These are phyloP conservation scores for Metschnikowia proteae DNA, from an alignment of 805 yeast species.

Conservation along the genomic window DNA sequence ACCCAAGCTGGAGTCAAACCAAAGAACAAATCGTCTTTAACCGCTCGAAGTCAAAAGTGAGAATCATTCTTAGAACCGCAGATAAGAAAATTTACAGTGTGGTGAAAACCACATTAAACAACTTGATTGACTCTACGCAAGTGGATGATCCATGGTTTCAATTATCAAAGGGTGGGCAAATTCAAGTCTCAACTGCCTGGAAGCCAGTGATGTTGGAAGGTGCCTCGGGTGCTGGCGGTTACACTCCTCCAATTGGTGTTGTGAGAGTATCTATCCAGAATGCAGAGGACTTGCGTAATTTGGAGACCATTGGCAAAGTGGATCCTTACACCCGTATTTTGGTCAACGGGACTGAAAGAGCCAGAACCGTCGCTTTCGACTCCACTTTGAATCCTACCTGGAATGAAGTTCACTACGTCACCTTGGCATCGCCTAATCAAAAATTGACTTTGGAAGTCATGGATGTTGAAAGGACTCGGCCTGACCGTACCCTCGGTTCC, in stretches of 20 bases:
- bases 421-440: conserved; percentile 81
- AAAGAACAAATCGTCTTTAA: conserved; percentile 69
- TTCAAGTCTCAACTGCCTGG: conserved; percentile 71
- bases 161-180: conserved; percentile 69
- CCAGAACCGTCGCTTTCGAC: conserved; percentile 68
- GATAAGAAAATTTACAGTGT: conserved; percentile 57
- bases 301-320: conserved; percentile 84
- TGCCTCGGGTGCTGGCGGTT: conserved; percentile 70
- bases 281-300: conserved; percentile 74
- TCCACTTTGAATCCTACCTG: conserved; percentile 76
- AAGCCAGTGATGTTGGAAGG: conserved; percentile 74
- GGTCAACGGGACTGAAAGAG: conserved; percentile 70
- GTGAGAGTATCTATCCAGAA: conserved; percentile 66
- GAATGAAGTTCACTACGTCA: conserved; percentile 78
- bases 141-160: conserved; percentile 79
- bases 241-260: conserved; percentile 93
- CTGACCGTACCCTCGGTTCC: conserved; percentile 84
- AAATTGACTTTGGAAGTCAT: conserved; percentile 80
- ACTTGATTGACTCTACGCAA: conserved; percentile 71
- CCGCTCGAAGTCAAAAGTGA: conserved; percentile 66
- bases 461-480: conserved; percentile 80
- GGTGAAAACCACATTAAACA: conserved; percentile 52
- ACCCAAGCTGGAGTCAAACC: conserved; percentile 62
- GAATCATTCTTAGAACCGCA: conserved; percentile 60
- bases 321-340: conserved; percentile 87